Evolutionary conservation across 2,329 filamentous ascomycete species (phyloP), one percentile per base, ranked within the genome.

Genomic region (Coleophoma eucalyptorum): DNA sequence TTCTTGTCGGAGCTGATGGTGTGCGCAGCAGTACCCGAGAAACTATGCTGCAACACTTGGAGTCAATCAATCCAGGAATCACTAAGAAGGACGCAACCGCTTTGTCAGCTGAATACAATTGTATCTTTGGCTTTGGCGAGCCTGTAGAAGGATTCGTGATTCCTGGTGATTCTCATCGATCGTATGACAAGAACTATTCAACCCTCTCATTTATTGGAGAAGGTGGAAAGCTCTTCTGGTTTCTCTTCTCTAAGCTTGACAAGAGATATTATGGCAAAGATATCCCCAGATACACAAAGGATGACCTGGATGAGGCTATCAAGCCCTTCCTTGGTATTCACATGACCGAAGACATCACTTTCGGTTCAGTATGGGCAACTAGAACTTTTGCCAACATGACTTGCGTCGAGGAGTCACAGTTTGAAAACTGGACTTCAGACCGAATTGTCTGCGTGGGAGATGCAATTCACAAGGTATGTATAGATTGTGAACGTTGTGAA

Each of bases 1-100:
- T 64, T 13, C 45, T 64, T 15, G 58, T 62, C 42, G 62, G 61
- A 1, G 58, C 61, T 13, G 62, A 64, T 51, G 62, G 62, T 10
- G 47, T 62, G 13, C 58, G 59, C 50, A 63, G 60, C 48, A 46
- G 26, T 3, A 53, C 61, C 3, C 50, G 58, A 10, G 18, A 32
- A 13, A 44, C 45, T 16, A 63, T 62, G 59, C 50, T 47, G 51
- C n/a, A 49, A 12, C 31, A 54, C 8, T 40, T 54, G 19, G 43
- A 51, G 55, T 7, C 50, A 62, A 1, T 62, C 46, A 13, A 47
- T 54, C 31, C 47, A 50, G 11, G 48, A 52, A 1, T 43, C 57
- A 12, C 58, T 60, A 4, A 59, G 57, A 13, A 60, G 58, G 37
- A 64, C 67, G 26, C 18, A 19, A 46, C 8, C 19, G 43, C 43